Percentiles rank a stretch among this genome's conserved stretches.
Conservation (phyloP, 2,329 filamentous ascomycete genomes). For the Pseudogymnoascus sp. region DNA sequence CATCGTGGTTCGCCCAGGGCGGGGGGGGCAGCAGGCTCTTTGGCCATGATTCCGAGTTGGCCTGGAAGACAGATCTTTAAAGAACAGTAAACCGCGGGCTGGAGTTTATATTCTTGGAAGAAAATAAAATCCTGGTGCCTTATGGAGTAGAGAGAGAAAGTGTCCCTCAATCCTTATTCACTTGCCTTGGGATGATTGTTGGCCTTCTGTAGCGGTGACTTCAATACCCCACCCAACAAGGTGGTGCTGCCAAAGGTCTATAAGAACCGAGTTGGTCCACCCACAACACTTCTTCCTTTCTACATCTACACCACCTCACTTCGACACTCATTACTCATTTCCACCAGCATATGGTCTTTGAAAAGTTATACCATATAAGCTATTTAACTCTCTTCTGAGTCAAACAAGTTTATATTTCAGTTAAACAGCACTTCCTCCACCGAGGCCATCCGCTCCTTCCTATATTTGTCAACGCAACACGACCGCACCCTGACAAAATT, state of each 20-base stretch:
- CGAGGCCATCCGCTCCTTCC: conserved; percentile 3
- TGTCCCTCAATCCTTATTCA: neutral
- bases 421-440: neutral
- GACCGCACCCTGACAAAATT: neutral
- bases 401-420: conserved; percentile 4
- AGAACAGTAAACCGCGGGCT: neutral
- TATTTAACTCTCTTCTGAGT: conserved; percentile 1
- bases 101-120: neutral
- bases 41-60: neutral
- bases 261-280: neutral
- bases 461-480: neutral
- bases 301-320: neutral
- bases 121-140: neutral
- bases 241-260: neutral
- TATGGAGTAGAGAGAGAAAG: neutral
- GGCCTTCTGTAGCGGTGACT: neutral
- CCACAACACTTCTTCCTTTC: neutral
- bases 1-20: neutral
- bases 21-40: too few relatives aligned
- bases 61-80: neutral
- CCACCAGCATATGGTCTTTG: neutral
- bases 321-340: neutral
- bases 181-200: neutral
- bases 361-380: conserved; percentile 3
- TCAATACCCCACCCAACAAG: neutral